phyloP scores from a whole-genome alignment of 192 early-diverging fungal genomes.

The Linderina pennispora region DNA sequence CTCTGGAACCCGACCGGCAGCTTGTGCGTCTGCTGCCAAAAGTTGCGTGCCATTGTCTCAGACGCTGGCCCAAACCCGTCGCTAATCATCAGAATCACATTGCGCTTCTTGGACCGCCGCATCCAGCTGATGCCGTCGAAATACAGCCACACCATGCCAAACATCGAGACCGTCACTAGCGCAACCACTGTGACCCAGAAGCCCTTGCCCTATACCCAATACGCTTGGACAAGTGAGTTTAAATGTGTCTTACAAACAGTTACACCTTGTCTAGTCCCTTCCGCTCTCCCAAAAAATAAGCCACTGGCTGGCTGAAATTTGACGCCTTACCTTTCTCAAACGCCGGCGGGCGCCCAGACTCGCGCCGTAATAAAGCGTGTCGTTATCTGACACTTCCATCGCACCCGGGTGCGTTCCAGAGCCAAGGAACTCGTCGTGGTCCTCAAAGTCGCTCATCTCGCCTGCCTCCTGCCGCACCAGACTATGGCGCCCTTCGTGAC shows the following conservation, averaged over 20 bases:
- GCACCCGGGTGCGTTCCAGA: constrained; percentile 3
- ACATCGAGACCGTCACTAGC: constrained; percentile 35
- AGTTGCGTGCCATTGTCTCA: constrained; percentile 80
- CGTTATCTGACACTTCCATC: constrained; percentile 36
- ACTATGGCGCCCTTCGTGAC: constrained; percentile 20
- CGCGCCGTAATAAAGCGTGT: constrained; percentile 38
- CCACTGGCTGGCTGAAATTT: neutral
- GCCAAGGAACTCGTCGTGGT: constrained; percentile 42
- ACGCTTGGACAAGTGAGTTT: no score
- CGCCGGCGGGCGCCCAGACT: constrained; percentile 24
- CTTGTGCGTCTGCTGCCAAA: constrained; percentile 59
- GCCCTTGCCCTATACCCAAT: constrained; percentile 20
- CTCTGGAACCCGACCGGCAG: constrained; percentile 51
- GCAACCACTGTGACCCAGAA: constrained; percentile 40
- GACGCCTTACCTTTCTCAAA: constrained; percentile 19
- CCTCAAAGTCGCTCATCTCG: constrained; percentile 4
- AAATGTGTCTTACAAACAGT: neutral
- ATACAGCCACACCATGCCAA: constrained; percentile 43
- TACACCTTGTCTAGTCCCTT: neutral
- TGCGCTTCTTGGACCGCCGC: constrained; percentile 53
- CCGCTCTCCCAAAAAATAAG: neutral
- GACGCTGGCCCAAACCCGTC: constrained; percentile 96
- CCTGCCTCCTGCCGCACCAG: constrained; percentile 4
- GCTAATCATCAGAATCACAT: constrained; percentile 90
- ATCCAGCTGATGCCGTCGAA: constrained; percentile 42